Evolutionary conservation across 2,329 filamentous ascomycete species (phyloP).

Genomic region (Clonostachys rosea): DNA sequence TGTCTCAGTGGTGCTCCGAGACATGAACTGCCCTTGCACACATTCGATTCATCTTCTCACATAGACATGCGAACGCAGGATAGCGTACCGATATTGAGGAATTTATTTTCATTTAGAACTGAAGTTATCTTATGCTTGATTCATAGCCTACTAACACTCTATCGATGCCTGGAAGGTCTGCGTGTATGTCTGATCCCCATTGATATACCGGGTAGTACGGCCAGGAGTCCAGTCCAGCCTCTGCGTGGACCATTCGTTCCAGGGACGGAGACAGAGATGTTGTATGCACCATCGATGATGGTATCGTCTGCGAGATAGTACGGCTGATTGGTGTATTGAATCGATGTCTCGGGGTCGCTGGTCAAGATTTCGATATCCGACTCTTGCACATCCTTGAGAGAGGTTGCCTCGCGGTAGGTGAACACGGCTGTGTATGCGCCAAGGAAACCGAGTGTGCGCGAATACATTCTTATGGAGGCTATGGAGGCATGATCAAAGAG

Average conservation of each 20-base stretch:
- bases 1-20: too few relatives aligned
- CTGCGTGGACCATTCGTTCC: conserved; percentile 51
- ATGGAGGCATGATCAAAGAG: conserved; percentile 21
- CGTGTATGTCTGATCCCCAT: conserved; percentile 38
- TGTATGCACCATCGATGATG: conserved; percentile 31
- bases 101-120: too few relatives aligned
- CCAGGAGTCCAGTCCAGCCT: conserved; percentile 53
- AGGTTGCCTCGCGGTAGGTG: conserved; percentile 31
- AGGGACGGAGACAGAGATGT: conserved; percentile 36
- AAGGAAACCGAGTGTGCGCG: conserved; percentile 35
- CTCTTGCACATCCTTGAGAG: conserved; percentile 35
- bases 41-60: too few relatives aligned
- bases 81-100: too few relatives aligned
- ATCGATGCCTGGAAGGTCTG: conserved; percentile 38
- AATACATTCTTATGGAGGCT: conserved; percentile 37
- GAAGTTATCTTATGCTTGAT: too few relatives aligned
- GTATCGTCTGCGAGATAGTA: conserved; percentile 36
- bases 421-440: conserved; percentile 48
- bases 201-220: conserved; percentile 48
- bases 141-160: too few relatives aligned
- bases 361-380: conserved; percentile 47
- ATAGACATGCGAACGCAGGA: too few relatives aligned
- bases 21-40: too few relatives aligned
- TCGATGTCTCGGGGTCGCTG: conserved; percentile 26
- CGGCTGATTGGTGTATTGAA: conserved; percentile 58